These are phyloP conservation scores for Microascus cirrosus DNA, from an alignment of 2,329 filamentous ascomycete genomes.

Conservation along the genomic window DNA sequence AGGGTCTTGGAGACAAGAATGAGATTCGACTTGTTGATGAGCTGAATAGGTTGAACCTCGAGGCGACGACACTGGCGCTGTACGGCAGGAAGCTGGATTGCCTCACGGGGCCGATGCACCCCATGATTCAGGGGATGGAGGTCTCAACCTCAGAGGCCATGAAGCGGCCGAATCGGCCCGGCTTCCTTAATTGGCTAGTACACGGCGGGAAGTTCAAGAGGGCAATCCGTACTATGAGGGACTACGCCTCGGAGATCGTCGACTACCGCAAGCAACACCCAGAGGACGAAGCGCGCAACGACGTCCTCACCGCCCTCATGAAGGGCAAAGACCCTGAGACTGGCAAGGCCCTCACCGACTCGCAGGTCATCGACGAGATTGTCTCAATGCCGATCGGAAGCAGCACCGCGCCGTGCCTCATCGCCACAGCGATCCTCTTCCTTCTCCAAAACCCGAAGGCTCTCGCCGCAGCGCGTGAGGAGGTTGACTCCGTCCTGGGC, in stretches of 20 bases:
- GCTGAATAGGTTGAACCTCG: conserved; percentile 60
- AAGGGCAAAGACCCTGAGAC: conserved; percentile 56
- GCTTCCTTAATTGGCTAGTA: conserved; percentile 13
- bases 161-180: conserved; percentile 28
- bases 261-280: conserved; percentile 35
- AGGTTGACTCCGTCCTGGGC: conserved; percentile 57
- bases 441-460: conserved; percentile 51
- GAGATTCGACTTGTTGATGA: conserved; percentile 51
- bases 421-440: conserved; percentile 55
- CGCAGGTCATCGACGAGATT: conserved; percentile 57
- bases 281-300: conserved; percentile 43
- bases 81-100: conserved; percentile 66
- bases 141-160: conserved; percentile 48
- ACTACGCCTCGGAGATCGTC: conserved; percentile 43
- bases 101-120: conserved; percentile 49
- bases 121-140: conserved; percentile 58
- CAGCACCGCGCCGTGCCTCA: conserved; percentile 50
- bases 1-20: conserved; percentile 46
- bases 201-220: conserved; percentile 33
- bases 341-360: conserved; percentile 50
- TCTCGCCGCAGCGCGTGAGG: conserved; percentile 50
- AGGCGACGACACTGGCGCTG: conserved; percentile 59
- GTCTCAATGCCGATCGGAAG: conserved; percentile 64
- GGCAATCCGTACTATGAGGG: conserved; percentile 34
- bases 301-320: conserved; percentile 61